Percentiles rank a stretch among this genome's conserved stretches.
phyloP scores from a whole-genome alignment of 305 asterid genomes.

The Rubia balearica region DNA sequence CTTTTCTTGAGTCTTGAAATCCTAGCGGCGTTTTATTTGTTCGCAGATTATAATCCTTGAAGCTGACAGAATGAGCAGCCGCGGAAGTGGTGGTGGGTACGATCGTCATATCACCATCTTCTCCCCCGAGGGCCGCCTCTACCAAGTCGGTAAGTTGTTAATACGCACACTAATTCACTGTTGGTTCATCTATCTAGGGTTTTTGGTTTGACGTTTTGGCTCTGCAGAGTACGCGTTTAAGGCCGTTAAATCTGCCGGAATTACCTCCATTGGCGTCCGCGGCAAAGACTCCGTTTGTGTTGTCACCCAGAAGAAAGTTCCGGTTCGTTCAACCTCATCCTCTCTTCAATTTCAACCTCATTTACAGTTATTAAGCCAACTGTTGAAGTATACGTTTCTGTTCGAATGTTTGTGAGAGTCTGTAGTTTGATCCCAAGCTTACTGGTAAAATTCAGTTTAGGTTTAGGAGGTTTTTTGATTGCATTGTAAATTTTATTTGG shows the following conservation, averaged over 20 bases:
- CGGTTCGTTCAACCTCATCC: conserved; percentile 32
- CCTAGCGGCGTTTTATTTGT: no score
- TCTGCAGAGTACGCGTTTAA: conserved; percentile 86
- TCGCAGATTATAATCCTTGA: background rate
- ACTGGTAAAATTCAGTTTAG: no score
- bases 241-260: conserved; percentile 95
- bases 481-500: conserved; percentile 20
- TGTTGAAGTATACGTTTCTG: no score
- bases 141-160: conserved; percentile 80
- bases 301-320: conserved; percentile 98
- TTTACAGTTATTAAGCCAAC: no score
- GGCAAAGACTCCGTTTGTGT: conserved; percentile 94
- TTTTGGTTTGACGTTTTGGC: conserved; percentile 12
- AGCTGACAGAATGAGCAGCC: conserved; percentile 47
- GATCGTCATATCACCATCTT: conserved; percentile 99
- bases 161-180: background rate
- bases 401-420: no score
- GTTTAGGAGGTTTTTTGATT: background rate
- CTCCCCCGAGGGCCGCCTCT: conserved; percentile 99
- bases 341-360: background rate
- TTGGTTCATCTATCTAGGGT: background rate
- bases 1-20: no score
- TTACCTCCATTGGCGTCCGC: conserved; percentile 91
- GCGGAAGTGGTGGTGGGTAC: conserved; percentile 99
- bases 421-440: no score